Evolutionary conservation across 208 protist species (phyloP).

Genomic region (Strigomonas culicis): DNA sequence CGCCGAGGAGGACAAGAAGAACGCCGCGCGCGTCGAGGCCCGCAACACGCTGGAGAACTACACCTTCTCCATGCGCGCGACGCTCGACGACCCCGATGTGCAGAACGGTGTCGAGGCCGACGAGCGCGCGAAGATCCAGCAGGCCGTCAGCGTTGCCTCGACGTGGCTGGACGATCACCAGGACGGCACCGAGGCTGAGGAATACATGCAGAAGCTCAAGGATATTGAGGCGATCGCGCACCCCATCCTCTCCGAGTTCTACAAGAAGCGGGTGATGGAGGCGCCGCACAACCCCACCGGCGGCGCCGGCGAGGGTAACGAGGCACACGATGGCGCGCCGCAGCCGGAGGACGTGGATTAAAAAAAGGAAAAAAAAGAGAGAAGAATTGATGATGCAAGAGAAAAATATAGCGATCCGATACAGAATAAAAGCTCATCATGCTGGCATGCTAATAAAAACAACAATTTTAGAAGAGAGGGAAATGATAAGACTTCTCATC

Average conservation of each 20-base stretch:
- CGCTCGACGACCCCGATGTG: constrained; percentile 83
- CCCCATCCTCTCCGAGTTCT: constrained; percentile 89
- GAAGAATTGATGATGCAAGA: neutral
- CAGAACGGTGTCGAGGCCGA: constrained; percentile 89
- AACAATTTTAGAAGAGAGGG: too few relatives aligned
- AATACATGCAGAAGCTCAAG: constrained; percentile 90
- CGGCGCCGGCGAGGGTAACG: constrained; percentile 27
- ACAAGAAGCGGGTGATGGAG: constrained; percentile 37
- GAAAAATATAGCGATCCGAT: neutral
- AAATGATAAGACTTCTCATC: neutral
- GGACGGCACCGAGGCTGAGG: constrained; percentile 92
- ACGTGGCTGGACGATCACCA: constrained; percentile 96
- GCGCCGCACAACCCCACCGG: constrained; percentile 6
- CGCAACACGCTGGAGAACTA: constrained; percentile 56
- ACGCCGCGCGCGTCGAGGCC: constrained; percentile 86
- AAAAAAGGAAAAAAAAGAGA: constrained; percentile 4
- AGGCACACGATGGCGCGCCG: constrained; percentile 20
- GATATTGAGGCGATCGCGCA: constrained; percentile 91
- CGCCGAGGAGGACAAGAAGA: constrained; percentile 88
- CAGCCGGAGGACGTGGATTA: constrained; percentile 55
- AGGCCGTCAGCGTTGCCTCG: constrained; percentile 88
- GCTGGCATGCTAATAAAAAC: too few relatives aligned
- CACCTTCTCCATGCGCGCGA: constrained; percentile 36
- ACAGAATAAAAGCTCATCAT: too few relatives aligned
- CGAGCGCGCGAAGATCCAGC: constrained; percentile 84